Conservation (phyloP, 1,139 yeast genomes). For the Debaryomycetaceae sp. region DNA sequence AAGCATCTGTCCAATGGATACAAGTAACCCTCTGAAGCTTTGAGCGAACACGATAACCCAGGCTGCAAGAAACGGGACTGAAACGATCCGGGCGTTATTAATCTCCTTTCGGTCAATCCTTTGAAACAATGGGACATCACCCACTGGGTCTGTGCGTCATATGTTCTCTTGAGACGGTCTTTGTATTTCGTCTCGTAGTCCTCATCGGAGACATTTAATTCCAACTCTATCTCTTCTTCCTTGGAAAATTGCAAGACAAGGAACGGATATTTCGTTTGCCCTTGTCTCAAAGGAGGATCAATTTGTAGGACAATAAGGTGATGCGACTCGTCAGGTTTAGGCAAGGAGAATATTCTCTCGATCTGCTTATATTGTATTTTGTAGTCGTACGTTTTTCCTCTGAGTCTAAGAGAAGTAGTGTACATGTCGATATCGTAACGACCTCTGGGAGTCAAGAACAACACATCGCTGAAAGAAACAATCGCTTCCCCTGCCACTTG, state of each 20-base stretch:
- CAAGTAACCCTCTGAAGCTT: conserved; percentile 92
- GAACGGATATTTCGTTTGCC: conserved; percentile 95
- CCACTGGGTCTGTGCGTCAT: conserved; percentile 79
- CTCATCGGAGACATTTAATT: conserved; percentile 78
- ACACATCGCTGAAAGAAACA: conserved; percentile 85
- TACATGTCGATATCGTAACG: conserved; percentile 97
- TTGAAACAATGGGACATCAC: conserved; percentile 87
- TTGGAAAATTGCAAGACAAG: conserved; percentile 82
- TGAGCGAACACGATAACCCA: conserved; percentile 86
- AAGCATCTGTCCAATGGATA: conserved; percentile 90
- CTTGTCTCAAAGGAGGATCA: conserved; percentile 88
- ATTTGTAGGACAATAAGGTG: conserved; percentile 84
- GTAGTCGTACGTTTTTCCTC: conserved; percentile 98
- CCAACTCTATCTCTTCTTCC: conserved; percentile 90
- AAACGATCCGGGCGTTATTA: conserved; percentile 84
- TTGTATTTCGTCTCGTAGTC: conserved; percentile 77
- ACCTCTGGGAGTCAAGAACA: conserved; percentile 96
- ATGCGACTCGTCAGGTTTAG: conserved; percentile 91
- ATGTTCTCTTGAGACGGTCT: conserved; percentile 69
- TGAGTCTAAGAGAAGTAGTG: conserved; percentile 78
- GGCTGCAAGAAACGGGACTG: conserved; percentile 71
- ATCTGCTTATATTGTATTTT: conserved; percentile 88
- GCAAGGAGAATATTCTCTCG: conserved; percentile 85
- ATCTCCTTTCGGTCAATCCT: conserved; percentile 84
- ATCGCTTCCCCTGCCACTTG: conserved; percentile 96